Conservation (phyloP, 2,329 filamentous ascomycete species). For the Cladosporium phlei region DNA sequence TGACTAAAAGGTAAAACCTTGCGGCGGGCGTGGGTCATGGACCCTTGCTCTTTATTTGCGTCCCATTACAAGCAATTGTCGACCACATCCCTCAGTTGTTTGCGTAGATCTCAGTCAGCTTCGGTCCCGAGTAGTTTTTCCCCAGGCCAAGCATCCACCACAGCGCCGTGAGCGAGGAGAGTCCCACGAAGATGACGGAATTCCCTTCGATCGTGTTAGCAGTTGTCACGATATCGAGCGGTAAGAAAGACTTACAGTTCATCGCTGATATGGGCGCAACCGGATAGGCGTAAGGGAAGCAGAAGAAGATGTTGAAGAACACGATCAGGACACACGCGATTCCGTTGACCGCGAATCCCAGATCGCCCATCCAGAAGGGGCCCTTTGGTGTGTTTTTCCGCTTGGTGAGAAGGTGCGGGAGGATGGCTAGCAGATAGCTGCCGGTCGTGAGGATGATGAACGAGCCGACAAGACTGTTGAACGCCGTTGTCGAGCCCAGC, state of each 20-base stretch:
- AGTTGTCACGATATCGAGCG: constrained; percentile 31
- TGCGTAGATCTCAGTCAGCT: constrained; percentile 29
- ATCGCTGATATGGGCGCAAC: constrained; percentile 23
- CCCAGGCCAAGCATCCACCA: constrained; percentile 51
- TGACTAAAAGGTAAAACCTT: too few relatives aligned
- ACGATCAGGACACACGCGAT: constrained; percentile 31
- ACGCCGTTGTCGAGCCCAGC: constrained; percentile 29
- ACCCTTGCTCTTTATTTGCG: neutral
- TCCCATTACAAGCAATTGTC: neutral
- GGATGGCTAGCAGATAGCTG: constrained; percentile 33
- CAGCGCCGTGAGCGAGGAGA: constrained; percentile 42
- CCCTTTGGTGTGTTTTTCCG: constrained; percentile 30
- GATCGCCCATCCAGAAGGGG: constrained; percentile 33
- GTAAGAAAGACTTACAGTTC: constrained; percentile 35
- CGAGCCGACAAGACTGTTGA: constrained; percentile 33
- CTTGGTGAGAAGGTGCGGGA: constrained; percentile 32
- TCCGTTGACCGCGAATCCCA: constrained; percentile 30
- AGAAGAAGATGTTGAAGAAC: constrained; percentile 36
- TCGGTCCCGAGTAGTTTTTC: constrained; percentile 48
- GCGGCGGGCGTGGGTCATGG: too few relatives aligned
- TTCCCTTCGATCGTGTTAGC: constrained; percentile 41
- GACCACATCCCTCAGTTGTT: neutral
- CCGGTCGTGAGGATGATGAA: constrained; percentile 34
- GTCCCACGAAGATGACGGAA: constrained; percentile 50
- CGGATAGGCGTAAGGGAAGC: constrained; percentile 31